Evolutionary conservation across 305 asterid genomes (phyloP).

Genomic region (Fraxinus xanthoxyloides): DNA sequence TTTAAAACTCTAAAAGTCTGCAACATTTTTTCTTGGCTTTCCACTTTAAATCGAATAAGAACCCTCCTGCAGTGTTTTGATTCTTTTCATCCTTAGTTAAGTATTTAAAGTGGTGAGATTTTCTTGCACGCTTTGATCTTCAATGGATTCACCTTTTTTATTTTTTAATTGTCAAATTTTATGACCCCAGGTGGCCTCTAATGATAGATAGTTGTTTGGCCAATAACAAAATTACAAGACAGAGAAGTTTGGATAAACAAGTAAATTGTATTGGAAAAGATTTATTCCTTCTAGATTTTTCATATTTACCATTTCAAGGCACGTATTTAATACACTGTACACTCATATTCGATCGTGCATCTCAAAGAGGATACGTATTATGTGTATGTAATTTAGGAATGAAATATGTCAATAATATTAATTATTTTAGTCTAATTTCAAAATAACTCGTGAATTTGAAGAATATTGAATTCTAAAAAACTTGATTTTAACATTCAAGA

Average conservation of each 20-base stretch:
- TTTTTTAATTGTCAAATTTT: neutral
- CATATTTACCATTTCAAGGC: neutral
- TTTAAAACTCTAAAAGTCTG: slow-evolving; percentile 26
- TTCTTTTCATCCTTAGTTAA: slow-evolving; percentile 27
- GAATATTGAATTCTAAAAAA: neutral
- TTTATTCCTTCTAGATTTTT: neutral
- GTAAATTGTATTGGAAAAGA: neutral
- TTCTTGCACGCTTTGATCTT: neutral
- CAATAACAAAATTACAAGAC: neutral
- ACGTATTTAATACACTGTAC: neutral
- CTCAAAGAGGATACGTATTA: neutral
- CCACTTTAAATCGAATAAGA: slow-evolving; percentile 48
- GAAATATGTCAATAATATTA: neutral
- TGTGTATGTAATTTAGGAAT: neutral
- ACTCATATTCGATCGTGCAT: neutral
- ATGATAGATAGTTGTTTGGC: neutral
- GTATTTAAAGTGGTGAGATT: neutral
- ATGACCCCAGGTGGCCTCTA: neutral
- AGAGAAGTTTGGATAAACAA: neutral
- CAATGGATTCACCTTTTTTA: slow-evolving; percentile 2
- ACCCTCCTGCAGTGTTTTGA: slow-evolving; percentile 22
- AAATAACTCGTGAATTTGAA: neutral
- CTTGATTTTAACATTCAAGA: neutral
- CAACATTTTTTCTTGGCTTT: slow-evolving; percentile 19
- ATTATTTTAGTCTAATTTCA: neutral